phyloP scores from a whole-genome alignment of 257 asterid genomes.

The Echites panduratus region DNA sequence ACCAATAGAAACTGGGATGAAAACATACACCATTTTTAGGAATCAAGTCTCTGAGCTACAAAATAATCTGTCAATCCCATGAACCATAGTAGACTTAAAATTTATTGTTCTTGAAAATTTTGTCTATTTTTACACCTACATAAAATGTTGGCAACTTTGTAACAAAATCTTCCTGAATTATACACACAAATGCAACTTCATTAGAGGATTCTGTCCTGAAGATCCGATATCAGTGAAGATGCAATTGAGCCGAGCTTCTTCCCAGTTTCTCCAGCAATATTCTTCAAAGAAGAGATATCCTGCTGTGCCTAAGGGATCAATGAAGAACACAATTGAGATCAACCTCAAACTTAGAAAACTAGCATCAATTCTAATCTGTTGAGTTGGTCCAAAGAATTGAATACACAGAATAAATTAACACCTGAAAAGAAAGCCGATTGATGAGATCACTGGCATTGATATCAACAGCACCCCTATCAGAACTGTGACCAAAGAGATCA shows the following conservation, averaged over 20 bases:
- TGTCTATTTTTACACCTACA: constrained; percentile 25
- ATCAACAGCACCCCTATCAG: constrained; percentile 37
- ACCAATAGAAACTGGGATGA: not conserved
- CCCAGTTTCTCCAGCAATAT: constrained; percentile 96
- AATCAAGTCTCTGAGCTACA: not conserved
- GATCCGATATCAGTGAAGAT: constrained; percentile 64
- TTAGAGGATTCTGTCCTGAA: constrained; percentile 93
- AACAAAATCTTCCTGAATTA: constrained; percentile 28
- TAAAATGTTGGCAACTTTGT: constrained; percentile 13
- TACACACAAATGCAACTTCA: constrained; percentile 15
- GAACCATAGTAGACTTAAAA: not conserved
- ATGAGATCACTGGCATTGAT: constrained; percentile 74
- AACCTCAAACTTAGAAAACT: not conserved
- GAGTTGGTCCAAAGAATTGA: not conserved
- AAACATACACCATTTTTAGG: not conserved
- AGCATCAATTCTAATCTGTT: not conserved
- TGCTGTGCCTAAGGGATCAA: constrained; percentile 69
- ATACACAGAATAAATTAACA: constrained; percentile 10
- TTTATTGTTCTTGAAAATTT: not conserved
- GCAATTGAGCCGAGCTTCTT: constrained; percentile 78
- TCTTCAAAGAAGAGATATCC: constrained; percentile 82
- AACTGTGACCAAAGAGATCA: constrained; percentile 68
- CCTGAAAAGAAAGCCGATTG: constrained; percentile 93
- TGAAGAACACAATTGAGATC: not conserved
- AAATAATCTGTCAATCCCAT: constrained; percentile 1